Evolutionary conservation across 2,329 filamentous ascomycete genomes (phyloP), one percentile per base, ranked within the genome.

Genomic region (Aspergillus pseudoviridinutans): DNA sequence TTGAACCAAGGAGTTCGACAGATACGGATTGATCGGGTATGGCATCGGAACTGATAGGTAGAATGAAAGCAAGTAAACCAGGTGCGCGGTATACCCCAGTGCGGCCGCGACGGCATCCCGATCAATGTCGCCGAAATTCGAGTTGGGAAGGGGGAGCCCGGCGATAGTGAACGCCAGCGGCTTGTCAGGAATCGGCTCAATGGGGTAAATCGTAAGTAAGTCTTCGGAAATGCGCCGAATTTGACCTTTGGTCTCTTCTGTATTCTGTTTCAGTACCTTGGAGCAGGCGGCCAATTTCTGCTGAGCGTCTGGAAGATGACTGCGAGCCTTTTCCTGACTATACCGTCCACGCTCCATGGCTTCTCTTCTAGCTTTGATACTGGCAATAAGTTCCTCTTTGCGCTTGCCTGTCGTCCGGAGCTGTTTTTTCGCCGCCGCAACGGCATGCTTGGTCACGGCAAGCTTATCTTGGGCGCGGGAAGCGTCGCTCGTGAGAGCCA

Each of bases 191-290:
- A 87, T 73, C 2, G 92, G 88, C 8, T 86, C 84, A 58, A 99
- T 96, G 3, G 89, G 87, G 69, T 92, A 97, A 56, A 97, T 90
- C 27, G 79, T 78, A 12, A 86, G 79, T 0, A 99, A 79, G 62
- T 96, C 92, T 63, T 94, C 87, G 71, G 91, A 92, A 55, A 97
- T 90, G 38, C 94, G 88, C 14, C 92, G 86, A 24, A 92, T 85
- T 73, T 97, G 94, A n/a, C 89, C 91, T 57, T 83, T 85, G n/a
- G 91, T 88, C 22, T 86, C 84, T 52, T 88, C 85, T 17, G 65
- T 66, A 46, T 80, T 86, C 50, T 81, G 74, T 3, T 79, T 78
- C 0, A 89, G 74, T 1, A 87, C 77, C 4, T 78, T 74, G 38
- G 80, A 79, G 12, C 84, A 86, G 0, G 82, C 76, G 0, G 76